Base-by-base conservation (phyloP, 2,329 filamentous ascomycete genomes). In the Tolypocladium amazonense region DNA sequence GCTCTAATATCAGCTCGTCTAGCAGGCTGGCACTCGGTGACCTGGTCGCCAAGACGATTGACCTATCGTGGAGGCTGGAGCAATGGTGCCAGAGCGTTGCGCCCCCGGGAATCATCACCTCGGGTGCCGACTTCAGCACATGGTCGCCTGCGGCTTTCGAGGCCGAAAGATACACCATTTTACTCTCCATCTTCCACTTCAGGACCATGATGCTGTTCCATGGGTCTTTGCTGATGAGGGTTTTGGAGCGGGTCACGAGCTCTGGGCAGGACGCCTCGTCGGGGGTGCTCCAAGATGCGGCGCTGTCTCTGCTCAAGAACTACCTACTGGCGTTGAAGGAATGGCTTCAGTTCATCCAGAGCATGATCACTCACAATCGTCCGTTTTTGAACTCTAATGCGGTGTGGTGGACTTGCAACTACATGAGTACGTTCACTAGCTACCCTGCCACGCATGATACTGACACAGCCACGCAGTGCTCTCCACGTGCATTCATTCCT, bases 401-500 rank as follows among this genome's bases (percentile, higher is more conserved):
- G 1, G 60, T 66, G 18, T 71, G 69, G 69, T 71, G 69, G 69
- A 63, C 65, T n/a, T 70, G 67, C 57, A 71, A 71, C 56, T 71
- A 70, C 50, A 66, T 64, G 59, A 63, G 69, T 70, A 63, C 56
- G 68, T 64, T 20, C 12, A 23, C 25, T 7, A 2, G 15, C 20
- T 27, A 33, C 15, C 4, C n/a, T 47, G 14, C 14, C n/a, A 25
- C 18, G 5, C 23, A 3, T 39, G 23, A 18, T 14, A 25, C 57
- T 23, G 25, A 41, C 33, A 15, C 6, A 8, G 12, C 11, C 18
- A n/a, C 8, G 11, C 41, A 70, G 68, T 64, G 33, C 62, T 70
- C 0, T 68, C 69, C 4, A 65, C 65, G n/a, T 67, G 64, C 23
- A 64, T 70, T 18, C 68, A 71, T 43, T 47, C 66, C 4, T 68